Conservation (phyloP, 2,329 filamentous ascomycete genomes). For the Colletotrichum melonis region DNA sequence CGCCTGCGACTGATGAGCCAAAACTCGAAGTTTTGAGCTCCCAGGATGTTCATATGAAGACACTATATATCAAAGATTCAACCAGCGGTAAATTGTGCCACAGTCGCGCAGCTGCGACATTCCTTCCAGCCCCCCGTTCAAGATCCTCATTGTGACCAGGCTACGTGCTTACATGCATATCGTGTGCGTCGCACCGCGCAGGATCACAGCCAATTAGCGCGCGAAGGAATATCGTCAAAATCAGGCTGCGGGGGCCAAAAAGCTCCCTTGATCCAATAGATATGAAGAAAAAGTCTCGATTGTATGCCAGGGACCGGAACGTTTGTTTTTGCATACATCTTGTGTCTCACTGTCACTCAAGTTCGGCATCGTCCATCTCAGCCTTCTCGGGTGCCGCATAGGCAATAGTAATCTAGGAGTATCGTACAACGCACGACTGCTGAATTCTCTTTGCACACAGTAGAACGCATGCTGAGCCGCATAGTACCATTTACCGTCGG, state of each 20-base stretch:
- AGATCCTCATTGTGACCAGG: neutral
- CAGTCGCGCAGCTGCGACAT: neutral
- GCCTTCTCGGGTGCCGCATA: too few relatives aligned
- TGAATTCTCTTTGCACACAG: too few relatives aligned
- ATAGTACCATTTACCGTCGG: too few relatives aligned
- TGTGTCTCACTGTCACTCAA: neutral
- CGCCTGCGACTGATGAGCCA: too few relatives aligned
- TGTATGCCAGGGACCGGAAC: neutral
- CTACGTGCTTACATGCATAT: neutral
- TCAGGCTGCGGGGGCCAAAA: neutral
- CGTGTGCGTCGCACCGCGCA: neutral
- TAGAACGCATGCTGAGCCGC: too few relatives aligned
- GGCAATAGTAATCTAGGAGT: too few relatives aligned
- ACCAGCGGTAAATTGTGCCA: neutral
- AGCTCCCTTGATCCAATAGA: neutral
- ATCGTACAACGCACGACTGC: too few relatives aligned
- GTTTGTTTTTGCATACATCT: neutral
- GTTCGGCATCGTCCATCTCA: neutral
- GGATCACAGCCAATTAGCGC: neutral
- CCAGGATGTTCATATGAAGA: neutral
- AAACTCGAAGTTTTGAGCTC: too few relatives aligned
- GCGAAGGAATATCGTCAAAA: neutral
- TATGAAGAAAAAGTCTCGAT: too few relatives aligned
- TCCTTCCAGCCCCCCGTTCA: neutral
- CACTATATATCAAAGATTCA: neutral